These are phyloP conservation scores for Diaporthe sp. DNA, from an alignment of 2,329 filamentous ascomycete species.

Conservation along the genomic window DNA sequence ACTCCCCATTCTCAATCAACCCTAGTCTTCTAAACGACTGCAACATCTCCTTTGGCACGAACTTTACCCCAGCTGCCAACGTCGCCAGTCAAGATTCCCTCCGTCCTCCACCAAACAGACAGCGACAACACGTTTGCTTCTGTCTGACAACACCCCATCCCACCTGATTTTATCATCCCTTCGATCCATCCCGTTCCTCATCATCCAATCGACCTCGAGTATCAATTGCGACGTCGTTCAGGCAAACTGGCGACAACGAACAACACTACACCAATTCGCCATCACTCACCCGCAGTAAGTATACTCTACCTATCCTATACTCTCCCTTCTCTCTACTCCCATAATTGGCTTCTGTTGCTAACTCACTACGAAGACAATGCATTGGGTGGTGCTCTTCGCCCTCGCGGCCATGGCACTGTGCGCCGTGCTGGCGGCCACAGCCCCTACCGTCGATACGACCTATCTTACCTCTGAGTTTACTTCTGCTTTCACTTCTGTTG, in stretches of 20 bases:
- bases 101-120: background rate
- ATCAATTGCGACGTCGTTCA: background rate
- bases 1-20: background rate
- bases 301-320: background rate
- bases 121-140: background rate
- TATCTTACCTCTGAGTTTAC: background rate
- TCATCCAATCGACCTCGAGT: background rate
- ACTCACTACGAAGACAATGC: background rate
- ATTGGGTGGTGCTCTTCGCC: background rate
- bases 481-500: background rate
- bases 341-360: background rate
- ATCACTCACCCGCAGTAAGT: background rate
- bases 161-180: background rate
- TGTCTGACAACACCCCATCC: background rate
- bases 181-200: background rate
- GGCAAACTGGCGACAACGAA: conserved; percentile 10
- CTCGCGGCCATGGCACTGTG: background rate
- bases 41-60: background rate
- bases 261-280: background rate
- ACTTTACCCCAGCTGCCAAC: background rate
- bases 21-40: background rate
- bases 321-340: background rate
- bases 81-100: background rate
- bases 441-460: background rate
- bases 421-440: background rate